Conservation (phyloP, 345 rosid species). For the Pistacia integerrima region DNA sequence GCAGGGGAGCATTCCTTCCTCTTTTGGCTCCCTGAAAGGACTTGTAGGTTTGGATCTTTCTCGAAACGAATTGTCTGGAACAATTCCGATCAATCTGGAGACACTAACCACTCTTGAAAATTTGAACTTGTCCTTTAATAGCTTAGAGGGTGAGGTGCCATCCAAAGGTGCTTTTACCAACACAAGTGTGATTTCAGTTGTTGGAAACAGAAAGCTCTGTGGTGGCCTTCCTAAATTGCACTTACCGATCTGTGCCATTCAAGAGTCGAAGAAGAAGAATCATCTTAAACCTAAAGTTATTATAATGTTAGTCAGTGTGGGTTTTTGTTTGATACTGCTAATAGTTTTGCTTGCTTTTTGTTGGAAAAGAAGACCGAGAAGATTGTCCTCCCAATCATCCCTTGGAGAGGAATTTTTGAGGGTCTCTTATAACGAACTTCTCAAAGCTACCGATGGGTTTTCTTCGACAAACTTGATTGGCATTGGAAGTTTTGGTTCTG, state of each 20-base stretch:
- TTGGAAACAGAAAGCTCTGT: slow-evolving; percentile 21
- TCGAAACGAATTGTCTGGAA: slow-evolving; percentile 22
- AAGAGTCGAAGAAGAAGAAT: not conserved
- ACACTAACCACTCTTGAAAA: not conserved
- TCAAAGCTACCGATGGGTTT: slow-evolving; percentile 19
- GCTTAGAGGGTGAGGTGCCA: slow-evolving; percentile 24
- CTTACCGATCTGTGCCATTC: slow-evolving; percentile 10
- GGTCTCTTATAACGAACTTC: slow-evolving; percentile 16
- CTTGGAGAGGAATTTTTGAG: not conserved
- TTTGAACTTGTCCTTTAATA: slow-evolving; percentile 27
- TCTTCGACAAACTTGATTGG: slow-evolving; percentile 19
- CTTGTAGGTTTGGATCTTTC: slow-evolving; percentile 24
- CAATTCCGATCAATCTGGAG: slow-evolving; percentile 16
- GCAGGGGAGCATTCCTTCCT: slow-evolving; percentile 18
- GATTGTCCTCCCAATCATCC: not conserved
- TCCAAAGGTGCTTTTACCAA: slow-evolving; percentile 19
- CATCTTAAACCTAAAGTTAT: not conserved
- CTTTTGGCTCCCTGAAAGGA: slow-evolving; percentile 20
- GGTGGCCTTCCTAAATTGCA: slow-evolving; percentile 13
- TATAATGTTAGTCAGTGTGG: not conserved
- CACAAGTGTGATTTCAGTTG: slow-evolving; percentile 9
- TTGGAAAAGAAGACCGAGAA: slow-evolving; percentile 3
- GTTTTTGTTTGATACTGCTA: not conserved
- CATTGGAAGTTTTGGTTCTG: slow-evolving; percentile 28
- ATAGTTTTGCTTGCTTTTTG: not conserved